phyloP scores from a whole-genome alignment of 306 rosid species.

The Arachis hypogaea region DNA sequence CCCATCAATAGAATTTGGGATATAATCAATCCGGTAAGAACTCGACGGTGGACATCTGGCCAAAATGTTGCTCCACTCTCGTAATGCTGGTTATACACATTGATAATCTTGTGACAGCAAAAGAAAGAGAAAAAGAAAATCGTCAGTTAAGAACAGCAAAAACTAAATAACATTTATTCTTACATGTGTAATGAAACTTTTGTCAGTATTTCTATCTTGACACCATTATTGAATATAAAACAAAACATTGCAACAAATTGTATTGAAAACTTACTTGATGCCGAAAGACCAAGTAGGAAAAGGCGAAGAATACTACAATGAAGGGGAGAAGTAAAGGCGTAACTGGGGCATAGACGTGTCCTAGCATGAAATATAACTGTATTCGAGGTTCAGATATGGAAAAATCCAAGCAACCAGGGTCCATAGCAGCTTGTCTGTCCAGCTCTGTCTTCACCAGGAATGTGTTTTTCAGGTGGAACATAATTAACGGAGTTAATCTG shows the following conservation, averaged over 20 bases:
- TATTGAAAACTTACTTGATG: constrained; percentile 62
- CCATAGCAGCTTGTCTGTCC: constrained; percentile 78
- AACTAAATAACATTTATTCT: constrained; percentile 2
- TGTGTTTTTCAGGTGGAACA: constrained; percentile 82
- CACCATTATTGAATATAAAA: not conserved
- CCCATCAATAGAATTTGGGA: constrained; percentile 83
- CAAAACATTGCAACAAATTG: constrained; percentile 16
- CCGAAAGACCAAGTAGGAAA: constrained; percentile 77
- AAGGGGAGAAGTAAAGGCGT: constrained; percentile 93
- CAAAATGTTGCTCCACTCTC: constrained; percentile 95
- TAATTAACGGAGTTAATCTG: constrained; percentile 62
- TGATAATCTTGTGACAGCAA: constrained; percentile 62
- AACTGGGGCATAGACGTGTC: constrained; percentile 81
- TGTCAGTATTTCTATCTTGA: too few relatives aligned
- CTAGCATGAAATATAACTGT: constrained; percentile 84
- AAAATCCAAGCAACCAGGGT: constrained; percentile 80
- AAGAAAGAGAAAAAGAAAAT: not conserved
- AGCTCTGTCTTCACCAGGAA: constrained; percentile 85
- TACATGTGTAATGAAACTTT: not conserved
- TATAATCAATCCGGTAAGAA: constrained; percentile 65
- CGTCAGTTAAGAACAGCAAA: constrained; percentile 9
- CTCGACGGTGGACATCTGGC: constrained; percentile 85
- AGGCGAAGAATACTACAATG: constrained; percentile 77
- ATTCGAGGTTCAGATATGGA: constrained; percentile 81
- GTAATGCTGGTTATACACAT: constrained; percentile 79